These are phyloP conservation scores for Chlamydomonas schloesseri DNA, from an alignment of 139 green algal genomes.

Conservation along the genomic window DNA sequence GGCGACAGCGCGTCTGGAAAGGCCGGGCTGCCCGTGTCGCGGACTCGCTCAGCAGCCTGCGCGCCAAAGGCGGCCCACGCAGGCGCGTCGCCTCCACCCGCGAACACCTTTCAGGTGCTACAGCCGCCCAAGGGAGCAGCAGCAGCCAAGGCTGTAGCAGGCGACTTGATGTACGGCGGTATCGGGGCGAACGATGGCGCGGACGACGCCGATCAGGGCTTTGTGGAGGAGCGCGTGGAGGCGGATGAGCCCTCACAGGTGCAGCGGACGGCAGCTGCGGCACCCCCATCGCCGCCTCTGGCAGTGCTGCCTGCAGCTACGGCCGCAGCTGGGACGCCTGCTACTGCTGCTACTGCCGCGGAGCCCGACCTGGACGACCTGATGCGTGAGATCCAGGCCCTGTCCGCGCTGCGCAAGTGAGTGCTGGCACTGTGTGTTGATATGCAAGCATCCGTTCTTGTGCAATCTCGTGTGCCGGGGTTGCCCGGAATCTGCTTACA, in stretches of 20 bases:
- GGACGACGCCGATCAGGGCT: background rate
- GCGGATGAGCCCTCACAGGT: no score
- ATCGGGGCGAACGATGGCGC: background rate
- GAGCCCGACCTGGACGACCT: slow-evolving; percentile 25
- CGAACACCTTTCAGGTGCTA: slow-evolving; percentile 28
- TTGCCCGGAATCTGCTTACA: no score
- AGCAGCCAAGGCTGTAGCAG: background rate
- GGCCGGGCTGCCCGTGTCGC: background rate
- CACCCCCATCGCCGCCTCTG: background rate
- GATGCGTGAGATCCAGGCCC: slow-evolving; percentile 52
- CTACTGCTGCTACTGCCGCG: background rate
- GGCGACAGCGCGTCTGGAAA: background rate
- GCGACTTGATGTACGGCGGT: background rate
- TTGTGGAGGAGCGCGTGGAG: slow-evolving; percentile 11
- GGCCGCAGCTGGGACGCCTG: background rate
- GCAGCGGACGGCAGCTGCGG: no score
- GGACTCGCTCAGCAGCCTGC: background rate
- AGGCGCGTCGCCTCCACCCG: background rate
- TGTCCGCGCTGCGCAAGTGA: slow-evolving; percentile 53
- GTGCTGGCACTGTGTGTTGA: no score
- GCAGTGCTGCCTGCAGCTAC: background rate
- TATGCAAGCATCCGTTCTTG: no score
- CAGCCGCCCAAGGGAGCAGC: background rate
- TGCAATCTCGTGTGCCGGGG: no score
- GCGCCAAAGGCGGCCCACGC: background rate